Evolutionary conservation across 2,329 filamentous ascomycete species (phyloP).

Genomic region (Colletotrichum aenigma): DNA sequence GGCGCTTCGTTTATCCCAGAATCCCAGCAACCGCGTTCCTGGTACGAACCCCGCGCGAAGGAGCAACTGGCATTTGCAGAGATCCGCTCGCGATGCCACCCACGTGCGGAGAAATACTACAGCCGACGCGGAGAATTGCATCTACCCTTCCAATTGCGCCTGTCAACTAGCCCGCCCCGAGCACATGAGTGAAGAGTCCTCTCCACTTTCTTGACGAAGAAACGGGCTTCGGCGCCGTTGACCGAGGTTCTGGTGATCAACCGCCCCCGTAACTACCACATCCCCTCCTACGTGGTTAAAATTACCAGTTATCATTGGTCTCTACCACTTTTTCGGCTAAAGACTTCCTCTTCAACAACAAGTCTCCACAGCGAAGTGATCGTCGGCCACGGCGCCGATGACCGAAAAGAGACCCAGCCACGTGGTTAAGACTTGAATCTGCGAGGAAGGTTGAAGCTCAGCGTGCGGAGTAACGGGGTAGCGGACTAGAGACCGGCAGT

Average conservation of each 20-base stretch:
- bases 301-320: neutral
- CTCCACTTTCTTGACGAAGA: neutral
- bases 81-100: neutral
- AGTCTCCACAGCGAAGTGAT: neutral
- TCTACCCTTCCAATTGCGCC: neutral
- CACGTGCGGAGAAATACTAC: neutral
- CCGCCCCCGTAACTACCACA: neutral
- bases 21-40: neutral
- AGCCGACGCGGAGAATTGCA: neutral
- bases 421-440: no score
- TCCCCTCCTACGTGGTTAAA: neutral
- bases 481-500: neutral
- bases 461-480: neutral
- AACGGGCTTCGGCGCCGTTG: neutral
- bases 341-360: neutral
- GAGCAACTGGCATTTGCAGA: neutral
- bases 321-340: neutral
- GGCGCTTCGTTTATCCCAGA: neutral
- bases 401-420: neutral
- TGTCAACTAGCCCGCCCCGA: neutral
- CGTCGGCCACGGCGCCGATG: neutral
- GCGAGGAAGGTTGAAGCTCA: neutral
- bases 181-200: accelerated
- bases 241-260: neutral
- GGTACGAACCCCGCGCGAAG: neutral